These are phyloP conservation scores for Xylariaceae sp. DNA, from an alignment of 2,329 filamentous ascomycete species.

Conservation along the genomic window DNA sequence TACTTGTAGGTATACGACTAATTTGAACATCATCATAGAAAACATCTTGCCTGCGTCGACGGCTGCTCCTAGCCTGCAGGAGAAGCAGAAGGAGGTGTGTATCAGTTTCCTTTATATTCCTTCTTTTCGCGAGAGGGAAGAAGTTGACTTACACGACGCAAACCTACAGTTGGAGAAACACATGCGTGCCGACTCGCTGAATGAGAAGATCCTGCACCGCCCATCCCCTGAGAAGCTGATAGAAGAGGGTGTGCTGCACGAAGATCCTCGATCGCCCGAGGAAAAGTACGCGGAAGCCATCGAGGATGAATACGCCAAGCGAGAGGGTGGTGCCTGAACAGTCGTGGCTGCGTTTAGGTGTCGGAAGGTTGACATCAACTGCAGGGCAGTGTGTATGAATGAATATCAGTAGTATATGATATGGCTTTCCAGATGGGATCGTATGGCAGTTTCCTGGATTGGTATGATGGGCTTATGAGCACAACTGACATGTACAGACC, in stretches of 20 bases:
- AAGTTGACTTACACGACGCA: neutral
- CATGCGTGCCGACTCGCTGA: constrained; percentile 84
- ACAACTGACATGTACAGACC: too few species aligned
- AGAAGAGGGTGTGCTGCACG: constrained; percentile 76
- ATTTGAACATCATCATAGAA: constrained; percentile 50
- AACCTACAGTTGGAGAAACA: constrained; percentile 68
- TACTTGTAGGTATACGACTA: neutral
- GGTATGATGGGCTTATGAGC: too few species aligned
- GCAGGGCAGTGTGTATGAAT: neutral
- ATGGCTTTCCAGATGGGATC: neutral
- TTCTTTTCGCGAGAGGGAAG: too few species aligned
- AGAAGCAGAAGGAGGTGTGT: constrained; percentile 72
- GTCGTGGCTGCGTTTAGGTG: neutral
- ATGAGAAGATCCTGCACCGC: constrained; percentile 81
- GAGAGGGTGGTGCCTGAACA: constrained; percentile 60
- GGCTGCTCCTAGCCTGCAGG: constrained; percentile 77
- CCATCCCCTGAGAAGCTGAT: constrained; percentile 77
- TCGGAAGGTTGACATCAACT: neutral
- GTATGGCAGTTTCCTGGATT: neutral
- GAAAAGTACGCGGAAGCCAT: constrained; percentile 63
- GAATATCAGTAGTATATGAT: neutral
- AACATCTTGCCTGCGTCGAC: constrained; percentile 84
- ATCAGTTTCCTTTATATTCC: neutral
- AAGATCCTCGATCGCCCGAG: constrained; percentile 63
- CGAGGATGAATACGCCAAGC: constrained; percentile 65